Evolutionary conservation across 305 asterid genomes (phyloP).

Genomic region (Fraxinus velutina): DNA sequence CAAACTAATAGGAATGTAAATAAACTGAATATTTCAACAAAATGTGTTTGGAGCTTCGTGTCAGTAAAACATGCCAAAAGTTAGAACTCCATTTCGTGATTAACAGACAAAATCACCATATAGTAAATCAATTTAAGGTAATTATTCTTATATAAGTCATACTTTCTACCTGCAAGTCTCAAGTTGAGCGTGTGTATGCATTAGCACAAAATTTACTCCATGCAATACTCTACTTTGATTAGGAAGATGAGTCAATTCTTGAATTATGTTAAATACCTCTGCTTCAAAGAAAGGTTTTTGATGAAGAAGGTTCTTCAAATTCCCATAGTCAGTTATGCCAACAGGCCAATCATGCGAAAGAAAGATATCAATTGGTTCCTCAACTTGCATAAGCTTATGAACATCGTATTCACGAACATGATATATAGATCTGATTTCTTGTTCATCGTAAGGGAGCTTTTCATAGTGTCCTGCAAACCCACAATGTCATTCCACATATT

Average conservation of each 20-base stretch:
- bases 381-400: slow-evolving; percentile 85
- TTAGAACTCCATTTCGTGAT: background rate
- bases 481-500: slow-evolving; percentile 18
- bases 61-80: background rate
- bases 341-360: slow-evolving; percentile 98
- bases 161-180: background rate
- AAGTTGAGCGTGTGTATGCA: background rate
- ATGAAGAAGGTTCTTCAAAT: slow-evolving; percentile 59
- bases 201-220: background rate
- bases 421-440: slow-evolving; percentile 79
- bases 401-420: slow-evolving; percentile 95
- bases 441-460: slow-evolving; percentile 71
- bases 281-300: slow-evolving; percentile 62
- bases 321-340: slow-evolving; percentile 75
- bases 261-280: slow-evolving; percentile 50
- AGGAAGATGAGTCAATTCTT: background rate
- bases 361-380: slow-evolving; percentile 88
- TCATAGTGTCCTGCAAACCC: slow-evolving; percentile 76
- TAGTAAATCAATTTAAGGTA: background rate
- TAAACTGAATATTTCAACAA: background rate
- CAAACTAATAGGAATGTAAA: background rate
- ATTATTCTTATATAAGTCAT: background rate
- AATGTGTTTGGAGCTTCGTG: background rate
- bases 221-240: background rate
- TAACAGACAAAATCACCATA: background rate